Evolutionary conservation across 345 rosid genomes (phyloP), one percentile per base, ranked within the genome.

Genomic region (Garcia nutans): DNA sequence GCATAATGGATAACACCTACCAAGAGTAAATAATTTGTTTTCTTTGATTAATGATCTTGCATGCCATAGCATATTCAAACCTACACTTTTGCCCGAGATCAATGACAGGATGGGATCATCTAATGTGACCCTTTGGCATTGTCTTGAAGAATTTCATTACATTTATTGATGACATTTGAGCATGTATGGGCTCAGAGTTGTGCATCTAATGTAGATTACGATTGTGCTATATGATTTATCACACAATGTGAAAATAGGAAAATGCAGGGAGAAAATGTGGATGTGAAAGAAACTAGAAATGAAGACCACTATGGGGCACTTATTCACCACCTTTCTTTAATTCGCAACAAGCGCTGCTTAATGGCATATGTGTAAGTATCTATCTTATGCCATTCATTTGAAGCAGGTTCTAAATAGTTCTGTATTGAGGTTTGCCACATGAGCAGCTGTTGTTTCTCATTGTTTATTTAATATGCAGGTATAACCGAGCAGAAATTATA

Each of bases 261-360:
- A 82, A 95, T 89, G 89, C 97, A 95, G 77, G 96, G 87, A 78
- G 86, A 93, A 83, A 92, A 88, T 52, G 87, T 95, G 81, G 94
- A 93, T 83, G 90, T 89, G 50, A 88, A 78, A 79, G 91, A 89
- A 76, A 85, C 88, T 64, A 90, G 91, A 87, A 95, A 91, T 79
- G 91, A 86, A 1, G 99, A 93, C 79, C 93, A 90, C 78, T 90
- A 93, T 71, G 98, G 99, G 50, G 93, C 97, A 57, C 90, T 96
- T 10, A 80, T 86, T 60, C 97, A 96, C 76, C 98, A 96, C 82
- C 90, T 96, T 77, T 80, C 99, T 79, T 80, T 96, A 79, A 82
- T 80, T 83, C 94, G 94, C 22, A 91, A 91, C 84, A 96, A 96
- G 72, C 94, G 98, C 68, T 96, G 98, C 88, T 86, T 96, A 77